These are phyloP conservation scores for Spergularia marina DNA, from an alignment of 148 eudicot species.

Conservation along the genomic window DNA sequence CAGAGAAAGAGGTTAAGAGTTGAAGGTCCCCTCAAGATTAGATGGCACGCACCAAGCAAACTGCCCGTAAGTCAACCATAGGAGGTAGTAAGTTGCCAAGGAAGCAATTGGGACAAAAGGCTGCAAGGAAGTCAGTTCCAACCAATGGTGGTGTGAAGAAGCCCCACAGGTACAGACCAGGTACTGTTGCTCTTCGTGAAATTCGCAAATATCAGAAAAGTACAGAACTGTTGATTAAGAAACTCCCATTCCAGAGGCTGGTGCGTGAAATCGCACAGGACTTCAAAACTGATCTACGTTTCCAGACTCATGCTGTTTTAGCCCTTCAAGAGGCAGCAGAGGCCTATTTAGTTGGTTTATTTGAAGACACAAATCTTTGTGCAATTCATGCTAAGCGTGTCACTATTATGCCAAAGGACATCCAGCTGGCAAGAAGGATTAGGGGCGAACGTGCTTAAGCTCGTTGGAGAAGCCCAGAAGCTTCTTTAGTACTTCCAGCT, in stretches of 20 bases:
- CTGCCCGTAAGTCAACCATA: slow-evolving; percentile 3
- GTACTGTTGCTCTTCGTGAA: slow-evolving; percentile 9
- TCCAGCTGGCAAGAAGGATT: no score
- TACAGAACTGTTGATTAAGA: no score
- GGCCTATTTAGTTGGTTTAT: no score
- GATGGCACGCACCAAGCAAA: slow-evolving; percentile 11
- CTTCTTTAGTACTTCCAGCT: no score
- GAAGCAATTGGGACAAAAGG: not conserved
- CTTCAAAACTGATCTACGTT: slow-evolving; percentile 3
- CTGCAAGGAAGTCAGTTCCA: not conserved
- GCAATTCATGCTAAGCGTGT: no score
- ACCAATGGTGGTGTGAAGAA: slow-evolving; percentile 9
- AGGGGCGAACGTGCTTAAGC: not conserved
- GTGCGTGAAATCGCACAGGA: not conserved
- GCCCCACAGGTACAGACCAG: slow-evolving; percentile 1
- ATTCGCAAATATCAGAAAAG: not conserved
- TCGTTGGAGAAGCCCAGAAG: no score
- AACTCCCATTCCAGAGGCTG: not conserved
- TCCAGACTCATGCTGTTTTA: not conserved
- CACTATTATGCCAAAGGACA: no score
- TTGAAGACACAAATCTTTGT: no score
- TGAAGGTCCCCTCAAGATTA: no score
- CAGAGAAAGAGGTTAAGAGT: no score
- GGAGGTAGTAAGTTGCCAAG: not conserved
- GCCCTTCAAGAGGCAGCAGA: no score